Percentiles rank a stretch among this genome's conserved stretches.
These are phyloP conservation scores for Lentinus polychrous DNA, from an alignment of 1,284 basidiomycete genomes.

Conservation along the genomic window DNA sequence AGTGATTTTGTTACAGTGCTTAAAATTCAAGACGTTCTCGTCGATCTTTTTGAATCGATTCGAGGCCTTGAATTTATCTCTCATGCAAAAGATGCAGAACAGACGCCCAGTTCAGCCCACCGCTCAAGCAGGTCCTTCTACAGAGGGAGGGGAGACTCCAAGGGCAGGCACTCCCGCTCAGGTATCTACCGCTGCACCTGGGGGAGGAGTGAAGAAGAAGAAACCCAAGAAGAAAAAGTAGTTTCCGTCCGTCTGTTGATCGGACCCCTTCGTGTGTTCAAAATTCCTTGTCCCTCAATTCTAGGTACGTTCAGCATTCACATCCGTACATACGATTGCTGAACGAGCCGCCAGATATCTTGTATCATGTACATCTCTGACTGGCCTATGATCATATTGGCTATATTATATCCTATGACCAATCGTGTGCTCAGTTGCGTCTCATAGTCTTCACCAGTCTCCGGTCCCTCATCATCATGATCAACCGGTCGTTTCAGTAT, in stretches of 20 bases:
- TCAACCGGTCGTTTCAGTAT: no score
- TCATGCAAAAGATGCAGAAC: constrained; percentile 82
- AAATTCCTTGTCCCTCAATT: no score
- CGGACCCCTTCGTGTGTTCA: no score
- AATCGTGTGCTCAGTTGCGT: no score
- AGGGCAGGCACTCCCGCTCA: constrained; percentile 13
- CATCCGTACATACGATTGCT: no score
- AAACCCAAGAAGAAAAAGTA: constrained; percentile 52
- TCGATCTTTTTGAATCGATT: constrained; percentile 93
- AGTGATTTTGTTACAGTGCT: constrained; percentile 49
- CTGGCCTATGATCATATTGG: no score
- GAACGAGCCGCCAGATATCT: no score
- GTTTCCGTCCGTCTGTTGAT: constrained; percentile 1
- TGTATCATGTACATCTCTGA: no score
- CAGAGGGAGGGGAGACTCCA: not conserved
- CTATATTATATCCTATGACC: no score
- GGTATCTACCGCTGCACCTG: constrained; percentile 21
- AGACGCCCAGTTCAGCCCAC: constrained; percentile 24
- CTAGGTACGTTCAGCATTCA: no score
- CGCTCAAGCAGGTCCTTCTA: constrained; percentile 9
- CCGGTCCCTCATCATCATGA: no score
- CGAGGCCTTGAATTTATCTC: constrained; percentile 78
- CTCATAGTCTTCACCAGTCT: no score
- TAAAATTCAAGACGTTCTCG: constrained; percentile 92
- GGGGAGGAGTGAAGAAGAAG: constrained; percentile 44